Percentiles rank a stretch among this genome's conserved stretches.
Evolutionary conservation across 2,329 filamentous ascomycete genomes (phyloP).

Genomic region (Coniochaeta sp.): DNA sequence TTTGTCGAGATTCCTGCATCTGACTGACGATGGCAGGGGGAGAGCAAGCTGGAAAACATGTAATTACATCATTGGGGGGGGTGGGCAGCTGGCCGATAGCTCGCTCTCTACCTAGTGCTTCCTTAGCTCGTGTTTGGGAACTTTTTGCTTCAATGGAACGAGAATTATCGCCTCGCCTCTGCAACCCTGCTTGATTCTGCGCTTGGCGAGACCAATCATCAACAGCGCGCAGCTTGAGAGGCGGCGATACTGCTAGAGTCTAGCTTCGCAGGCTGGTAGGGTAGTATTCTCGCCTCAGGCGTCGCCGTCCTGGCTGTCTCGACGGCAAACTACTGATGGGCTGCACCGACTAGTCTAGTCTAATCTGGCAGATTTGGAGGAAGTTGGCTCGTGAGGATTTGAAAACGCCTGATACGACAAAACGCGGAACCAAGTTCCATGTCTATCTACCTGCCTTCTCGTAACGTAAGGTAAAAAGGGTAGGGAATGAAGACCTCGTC

Average conservation of each 20-base stretch:
- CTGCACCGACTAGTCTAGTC: too few species aligned
- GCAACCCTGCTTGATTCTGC: not conserved
- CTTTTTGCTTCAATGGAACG: not conserved
- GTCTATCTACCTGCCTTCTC: too few species aligned
- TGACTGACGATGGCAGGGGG: not conserved
- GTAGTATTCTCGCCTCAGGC: not conserved
- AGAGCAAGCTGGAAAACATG: not conserved
- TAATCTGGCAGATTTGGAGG: too few species aligned
- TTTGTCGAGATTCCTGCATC: not conserved
- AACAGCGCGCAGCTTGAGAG: not conserved
- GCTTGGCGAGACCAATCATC: not conserved
- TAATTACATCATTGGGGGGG: slow-evolving; percentile 1
- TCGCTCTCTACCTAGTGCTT: not conserved
- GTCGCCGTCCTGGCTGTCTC: not conserved
- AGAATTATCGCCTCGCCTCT: not conserved
- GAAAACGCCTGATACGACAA: too few species aligned
- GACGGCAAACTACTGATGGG: not conserved
- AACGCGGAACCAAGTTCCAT: too few species aligned
- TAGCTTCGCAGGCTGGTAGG: too few species aligned
- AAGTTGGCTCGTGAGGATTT: too few species aligned
- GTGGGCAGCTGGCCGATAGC: not conserved
- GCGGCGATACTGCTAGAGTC: not conserved
- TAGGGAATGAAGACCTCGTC: too few species aligned
- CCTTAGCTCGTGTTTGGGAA: too few species aligned
- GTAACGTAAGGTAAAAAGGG: too few species aligned